phyloP scores from a whole-genome alignment of 2,329 filamentous ascomycete genomes.

The Parafenestella ontariensis region DNA sequence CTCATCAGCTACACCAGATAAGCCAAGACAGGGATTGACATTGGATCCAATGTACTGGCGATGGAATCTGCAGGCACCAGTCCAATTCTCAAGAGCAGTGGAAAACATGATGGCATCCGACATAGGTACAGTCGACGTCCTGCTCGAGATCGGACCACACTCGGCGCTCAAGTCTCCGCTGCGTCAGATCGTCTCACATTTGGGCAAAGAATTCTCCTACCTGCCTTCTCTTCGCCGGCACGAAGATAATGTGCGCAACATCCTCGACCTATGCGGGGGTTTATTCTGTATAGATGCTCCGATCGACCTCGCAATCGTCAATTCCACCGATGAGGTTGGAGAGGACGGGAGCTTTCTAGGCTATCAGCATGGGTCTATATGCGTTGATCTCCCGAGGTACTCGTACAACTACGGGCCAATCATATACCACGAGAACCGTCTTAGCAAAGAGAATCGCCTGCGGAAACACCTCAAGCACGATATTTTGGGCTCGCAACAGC shows the following conservation, averaged over 20 bases:
- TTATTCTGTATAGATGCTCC: constrained; percentile 1
- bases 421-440: constrained; percentile 18
- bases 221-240: neutral
- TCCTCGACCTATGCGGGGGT: neutral
- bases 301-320: neutral
- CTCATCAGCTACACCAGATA: neutral
- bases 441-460: constrained; percentile 13
- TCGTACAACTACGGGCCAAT: constrained; percentile 8
- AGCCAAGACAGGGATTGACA: neutral
- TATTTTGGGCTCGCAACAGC: constrained; percentile 15
- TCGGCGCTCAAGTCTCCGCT: constrained; percentile 39
- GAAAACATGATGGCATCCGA: neutral
- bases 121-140: neutral
- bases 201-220: neutral
- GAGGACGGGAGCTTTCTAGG: neutral
- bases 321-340: neutral
- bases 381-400: constrained; percentile 10
- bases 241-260: neutral
- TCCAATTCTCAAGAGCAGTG: constrained; percentile 19
- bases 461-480: constrained; percentile 22
- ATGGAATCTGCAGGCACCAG: constrained; percentile 24
- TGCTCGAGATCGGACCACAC: constrained; percentile 37
- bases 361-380: neutral
- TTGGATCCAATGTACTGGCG: neutral
- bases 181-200: neutral